These are phyloP conservation scores for Orbilia javanica DNA, from an alignment of 2,329 filamentous ascomycete species.

Conservation along the genomic window DNA sequence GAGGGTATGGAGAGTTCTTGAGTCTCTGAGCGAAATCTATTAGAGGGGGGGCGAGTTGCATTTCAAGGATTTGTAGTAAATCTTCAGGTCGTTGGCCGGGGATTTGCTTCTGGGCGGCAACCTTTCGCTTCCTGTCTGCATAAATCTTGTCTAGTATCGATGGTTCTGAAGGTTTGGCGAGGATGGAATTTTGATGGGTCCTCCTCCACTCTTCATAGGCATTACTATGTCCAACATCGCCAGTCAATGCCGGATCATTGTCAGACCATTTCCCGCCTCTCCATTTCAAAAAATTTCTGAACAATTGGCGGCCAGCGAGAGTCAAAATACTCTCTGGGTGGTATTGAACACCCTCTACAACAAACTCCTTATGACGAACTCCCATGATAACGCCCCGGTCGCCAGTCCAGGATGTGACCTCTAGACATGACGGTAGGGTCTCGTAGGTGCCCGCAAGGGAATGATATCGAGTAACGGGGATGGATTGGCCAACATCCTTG, in stretches of 20 bases:
- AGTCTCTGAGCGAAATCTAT: slow-evolving; percentile 82
- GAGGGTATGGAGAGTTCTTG: slow-evolving; percentile 78
- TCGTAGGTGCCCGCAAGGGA: slow-evolving; percentile 92
- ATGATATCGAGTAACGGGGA: slow-evolving; percentile 95
- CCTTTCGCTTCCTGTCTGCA: slow-evolving; percentile 78
- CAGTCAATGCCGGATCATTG: slow-evolving; percentile 72
- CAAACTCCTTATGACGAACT: slow-evolving; percentile 89
- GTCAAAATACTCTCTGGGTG: slow-evolving; percentile 98
- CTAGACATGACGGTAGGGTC: slow-evolving; percentile 85
- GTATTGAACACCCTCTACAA: slow-evolving; percentile 97
- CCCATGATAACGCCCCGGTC: slow-evolving; percentile 94
- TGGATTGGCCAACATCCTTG: slow-evolving; percentile 78
- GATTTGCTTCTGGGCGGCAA: slow-evolving; percentile 83
- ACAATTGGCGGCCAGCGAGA: slow-evolving; percentile 86
- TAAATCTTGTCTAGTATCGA: slow-evolving; percentile 90
- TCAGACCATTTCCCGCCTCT: slow-evolving; percentile 92
- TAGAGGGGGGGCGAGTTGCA: slow-evolving; percentile 85
- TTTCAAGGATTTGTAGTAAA: slow-evolving; percentile 85
- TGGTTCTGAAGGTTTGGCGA: slow-evolving; percentile 66
- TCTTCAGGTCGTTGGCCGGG: slow-evolving; percentile 87
- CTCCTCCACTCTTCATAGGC: slow-evolving; percentile 58
- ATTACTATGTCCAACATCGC: slow-evolving; percentile 60
- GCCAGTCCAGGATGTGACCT: slow-evolving; percentile 90
- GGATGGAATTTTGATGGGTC: slow-evolving; percentile 57
- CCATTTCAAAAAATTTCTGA: slow-evolving; percentile 90